Base-by-base conservation (phyloP, 2,329 filamentous ascomycete genomes). In the Ophiostoma piceae region DNA sequence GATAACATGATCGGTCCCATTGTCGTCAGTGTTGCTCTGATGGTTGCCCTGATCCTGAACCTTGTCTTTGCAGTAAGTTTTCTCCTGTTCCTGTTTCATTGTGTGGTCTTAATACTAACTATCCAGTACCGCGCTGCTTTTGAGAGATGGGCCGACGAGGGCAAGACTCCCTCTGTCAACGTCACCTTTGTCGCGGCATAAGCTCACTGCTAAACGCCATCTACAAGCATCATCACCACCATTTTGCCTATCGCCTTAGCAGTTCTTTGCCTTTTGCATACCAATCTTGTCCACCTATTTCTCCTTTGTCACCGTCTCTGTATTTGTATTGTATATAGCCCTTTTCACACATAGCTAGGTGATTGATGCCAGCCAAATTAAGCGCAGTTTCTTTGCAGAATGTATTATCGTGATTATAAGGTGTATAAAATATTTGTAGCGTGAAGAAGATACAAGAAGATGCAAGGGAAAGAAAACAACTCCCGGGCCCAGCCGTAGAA, bases 1-100 rank as follows among this genome's bases (percentile, higher is more conserved):
- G 94, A 99, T 79, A 95, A 93, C 75, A 82, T 94, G 76, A 79
- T 92, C 71, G 95, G 95, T 0, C 95, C 95, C 0, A 80, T 97
- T 69, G 84, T 96, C 9, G 89, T 98, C 62, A 95, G 92, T 76
- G 79, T 90, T 51, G 91, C 93, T 3, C 78, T 99, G 77, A 89
- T 92, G 73, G 76, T 90, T 67, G 93, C 94, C 7, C 79, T 99
- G 76, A 83, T 92, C 71, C 78, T 97, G 75, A 99, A 99, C 78
- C 96, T 98, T 81, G 86, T 85, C 32, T 92, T 98, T 78, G 93
- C 94, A 26, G 65, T 66, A 32, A 26, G 26, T 67, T 71, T 26
- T 37, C 35, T 70, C 35, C n/a, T 39, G 47, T 47, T 65, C 26
- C 26, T 29, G 26, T 29, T 41, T 8, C 1, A 29, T 29, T 22